These are phyloP conservation scores for Penicillium ochrochloron DNA, from an alignment of 495 filamentous ascomycete genomes.

Conservation along the genomic window DNA sequence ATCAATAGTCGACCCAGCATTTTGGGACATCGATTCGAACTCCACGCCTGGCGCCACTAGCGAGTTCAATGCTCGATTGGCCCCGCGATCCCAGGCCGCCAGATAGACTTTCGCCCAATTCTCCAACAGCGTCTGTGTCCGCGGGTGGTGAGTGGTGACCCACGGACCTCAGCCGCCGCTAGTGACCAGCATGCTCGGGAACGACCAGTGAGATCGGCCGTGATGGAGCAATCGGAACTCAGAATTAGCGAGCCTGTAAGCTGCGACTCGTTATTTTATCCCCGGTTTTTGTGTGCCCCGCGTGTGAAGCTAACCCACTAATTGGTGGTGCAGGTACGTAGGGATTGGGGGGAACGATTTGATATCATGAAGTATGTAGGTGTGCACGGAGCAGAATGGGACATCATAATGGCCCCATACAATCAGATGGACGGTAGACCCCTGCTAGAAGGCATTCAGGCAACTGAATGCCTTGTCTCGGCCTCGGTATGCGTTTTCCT, in stretches of 20 bases:
- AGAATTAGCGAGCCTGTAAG: constrained; percentile 13
- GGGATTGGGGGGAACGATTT: background rate
- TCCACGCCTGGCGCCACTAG: constrained; percentile 17
- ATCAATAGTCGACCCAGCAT: constrained; percentile 23
- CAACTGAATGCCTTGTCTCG: background rate
- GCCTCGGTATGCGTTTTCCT: constrained; percentile 9
- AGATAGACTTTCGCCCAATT: constrained; percentile 22
- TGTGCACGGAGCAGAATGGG: background rate
- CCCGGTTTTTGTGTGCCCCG: background rate
- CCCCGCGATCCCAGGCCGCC: constrained; percentile 1
- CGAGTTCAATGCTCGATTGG: constrained; percentile 5
- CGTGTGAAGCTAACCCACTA: background rate
- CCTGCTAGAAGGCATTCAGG: background rate
- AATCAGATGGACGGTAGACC: background rate
- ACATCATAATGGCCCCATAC: background rate
- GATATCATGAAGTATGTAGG: background rate
- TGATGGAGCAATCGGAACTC: background rate
- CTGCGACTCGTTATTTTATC: background rate
- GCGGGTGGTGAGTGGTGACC: constrained; percentile 13
- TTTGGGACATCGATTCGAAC: constrained; percentile 18
- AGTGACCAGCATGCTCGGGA: constrained; percentile 10
- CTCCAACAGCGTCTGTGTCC: background rate
- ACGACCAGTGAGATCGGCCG: background rate
- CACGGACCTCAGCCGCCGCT: constrained; percentile 25
- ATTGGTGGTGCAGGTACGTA: background rate